Percentiles rank a stretch among this genome's conserved stretches.
Conservation (phyloP, 129 eudicot genomes). For the Centaurea solstitialis region DNA sequence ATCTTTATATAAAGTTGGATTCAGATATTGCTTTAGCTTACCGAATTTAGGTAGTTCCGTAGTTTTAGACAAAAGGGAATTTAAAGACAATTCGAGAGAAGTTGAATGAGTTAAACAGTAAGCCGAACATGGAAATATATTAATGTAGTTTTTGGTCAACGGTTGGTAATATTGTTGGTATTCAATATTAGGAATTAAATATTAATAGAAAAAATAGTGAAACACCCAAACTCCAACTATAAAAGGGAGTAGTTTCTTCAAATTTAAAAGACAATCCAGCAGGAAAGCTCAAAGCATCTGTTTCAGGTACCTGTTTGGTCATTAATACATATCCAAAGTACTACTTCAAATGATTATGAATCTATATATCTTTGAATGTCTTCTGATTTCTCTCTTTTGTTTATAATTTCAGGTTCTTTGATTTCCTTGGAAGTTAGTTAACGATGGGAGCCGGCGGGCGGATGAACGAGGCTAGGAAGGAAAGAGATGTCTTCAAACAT, state of each 20-base stretch:
- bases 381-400: neutral
- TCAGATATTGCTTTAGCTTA: too few species aligned
- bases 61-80: too few species aligned
- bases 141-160: too few species aligned
- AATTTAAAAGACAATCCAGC: neutral
- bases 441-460: slow-evolving; percentile 46
- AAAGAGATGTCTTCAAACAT: slow-evolving; percentile 14
- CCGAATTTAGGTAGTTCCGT: too few species aligned
- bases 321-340: neutral
- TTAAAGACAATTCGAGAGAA: neutral
- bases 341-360: neutral
- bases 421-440: neutral
- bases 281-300: neutral
- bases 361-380: neutral
- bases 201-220: neutral
- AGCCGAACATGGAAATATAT: neutral
- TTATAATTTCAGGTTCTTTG: neutral
- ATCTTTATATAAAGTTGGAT: too few species aligned
- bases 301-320: neutral
- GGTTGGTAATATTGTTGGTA: neutral
- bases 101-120: neutral
- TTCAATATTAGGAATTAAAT: neutral
- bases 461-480: slow-evolving; percentile 7
- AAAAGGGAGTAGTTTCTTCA: neutral
- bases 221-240: neutral